Evolutionary conservation across 2,329 filamentous ascomycete species (phyloP), one percentile per base, ranked within the genome.

Genomic region (Aspergillus pseudoviridinutans): DNA sequence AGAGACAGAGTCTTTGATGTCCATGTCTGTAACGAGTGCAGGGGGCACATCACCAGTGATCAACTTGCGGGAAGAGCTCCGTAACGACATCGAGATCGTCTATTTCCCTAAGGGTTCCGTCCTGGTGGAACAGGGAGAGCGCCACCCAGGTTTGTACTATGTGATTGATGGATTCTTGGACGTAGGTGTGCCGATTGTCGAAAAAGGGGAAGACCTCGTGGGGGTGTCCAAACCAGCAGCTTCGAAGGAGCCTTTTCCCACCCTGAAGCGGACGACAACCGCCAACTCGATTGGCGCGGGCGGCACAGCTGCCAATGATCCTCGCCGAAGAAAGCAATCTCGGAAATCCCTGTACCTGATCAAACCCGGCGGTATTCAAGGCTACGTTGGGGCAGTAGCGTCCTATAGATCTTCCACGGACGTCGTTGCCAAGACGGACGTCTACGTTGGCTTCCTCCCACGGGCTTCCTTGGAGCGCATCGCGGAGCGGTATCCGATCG

Each of bases 101-200:
- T 97, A 90, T 77, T 99, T 99, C 64, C 93, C 92, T 0, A 91
- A 97, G 72, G 92, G 90, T 2, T 93, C 94, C 1, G 89, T 99
- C 0, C 82, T 99, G 17, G 92, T 99, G 0, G 94, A 99, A 69
- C 92, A 97, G 76, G 93, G 94, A 9, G 94, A 99, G 72, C 85
- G 94, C n/a, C 96, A 95, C 65, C 94, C 94, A 0, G 94, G 94
- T 0, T 74, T 99, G 0, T 99, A 99, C 76, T 99, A 99, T 74
- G 93, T 99, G 3, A 89, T 99, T 51, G 94, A 99, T 71, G 94
- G 94, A 0, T 99, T 99, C 67, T 78, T 99, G 38, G 94, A 99
- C 68, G 92, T 97, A 47, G 92, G 91, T 60, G 88, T 95, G n/a
- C 87, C 90, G 1, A 79, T 85, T 0, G 85, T 87, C 44, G 86